Conservation (phyloP, 768 basidiomycete species). For the Xanthoconium purpureum region DNA sequence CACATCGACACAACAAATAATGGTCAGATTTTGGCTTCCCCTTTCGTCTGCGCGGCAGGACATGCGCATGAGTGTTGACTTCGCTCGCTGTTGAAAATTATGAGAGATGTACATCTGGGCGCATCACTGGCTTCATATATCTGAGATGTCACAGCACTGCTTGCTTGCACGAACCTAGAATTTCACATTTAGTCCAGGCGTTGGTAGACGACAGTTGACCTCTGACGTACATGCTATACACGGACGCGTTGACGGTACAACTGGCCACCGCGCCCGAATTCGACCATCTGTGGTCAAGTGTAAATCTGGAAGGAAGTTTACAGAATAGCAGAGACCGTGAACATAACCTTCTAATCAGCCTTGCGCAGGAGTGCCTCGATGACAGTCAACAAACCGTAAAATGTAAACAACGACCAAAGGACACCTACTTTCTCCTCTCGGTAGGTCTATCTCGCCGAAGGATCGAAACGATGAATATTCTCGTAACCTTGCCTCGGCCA, state of each 20-base stretch:
- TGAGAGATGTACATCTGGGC: conserved; percentile 43
- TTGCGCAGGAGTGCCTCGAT: conserved; percentile 47
- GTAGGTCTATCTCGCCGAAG: conserved; percentile 56
- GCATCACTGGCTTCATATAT: conserved; percentile 59
- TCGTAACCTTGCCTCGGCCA: conserved; percentile 38
- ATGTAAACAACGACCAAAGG: neutral
- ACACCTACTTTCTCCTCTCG: conserved; percentile 46
- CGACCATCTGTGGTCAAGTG: conserved; percentile 49
- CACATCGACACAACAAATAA: neutral
- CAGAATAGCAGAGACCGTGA: conserved; percentile 55
- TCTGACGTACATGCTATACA: conserved; percentile 38
- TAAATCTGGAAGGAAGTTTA: conserved; percentile 54
- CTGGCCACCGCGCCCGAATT: too few species aligned
- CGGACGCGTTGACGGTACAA: too few species aligned
- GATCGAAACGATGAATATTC: too few species aligned
- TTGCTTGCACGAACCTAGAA: conserved; percentile 43
- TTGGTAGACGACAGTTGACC: too few species aligned
- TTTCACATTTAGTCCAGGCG: too few species aligned
- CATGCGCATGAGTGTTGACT: too few species aligned
- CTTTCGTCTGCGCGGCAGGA: neutral
- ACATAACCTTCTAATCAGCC: conserved; percentile 61
- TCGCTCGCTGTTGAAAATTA: too few species aligned
- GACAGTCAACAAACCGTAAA: too few species aligned
- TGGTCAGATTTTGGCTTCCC: neutral
- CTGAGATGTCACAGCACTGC: conserved; percentile 44